Conservation (phyloP, 176 grass and related monocot genomes). For the Tillandsia fasciculata region DNA sequence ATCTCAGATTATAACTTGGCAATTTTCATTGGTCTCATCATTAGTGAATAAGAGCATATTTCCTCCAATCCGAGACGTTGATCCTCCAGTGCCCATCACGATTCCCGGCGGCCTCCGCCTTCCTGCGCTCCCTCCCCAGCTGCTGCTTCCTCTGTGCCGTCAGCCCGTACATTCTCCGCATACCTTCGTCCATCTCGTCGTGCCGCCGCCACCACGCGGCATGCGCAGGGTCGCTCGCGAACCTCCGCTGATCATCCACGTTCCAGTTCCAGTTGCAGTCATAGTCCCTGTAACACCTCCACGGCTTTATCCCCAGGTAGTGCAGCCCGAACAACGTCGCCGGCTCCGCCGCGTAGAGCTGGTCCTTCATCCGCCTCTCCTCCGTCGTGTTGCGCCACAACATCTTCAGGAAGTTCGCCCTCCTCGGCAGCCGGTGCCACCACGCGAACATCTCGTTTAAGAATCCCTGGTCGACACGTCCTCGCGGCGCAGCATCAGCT, state of each 20-base stretch:
- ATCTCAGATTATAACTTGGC: no score
- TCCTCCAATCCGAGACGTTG: slow-evolving; percentile 66
- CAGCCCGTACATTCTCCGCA: slow-evolving; percentile 48
- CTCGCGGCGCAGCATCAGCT: slow-evolving; percentile 37
- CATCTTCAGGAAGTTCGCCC: slow-evolving; percentile 92
- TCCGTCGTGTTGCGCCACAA: slow-evolving; percentile 86
- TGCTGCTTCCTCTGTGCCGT: slow-evolving; percentile 55
- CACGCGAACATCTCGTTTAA: slow-evolving; percentile 96
- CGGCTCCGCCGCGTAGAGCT: slow-evolving; percentile 54
- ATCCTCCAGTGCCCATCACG: slow-evolving; percentile 65
- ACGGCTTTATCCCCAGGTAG: slow-evolving; percentile 79
- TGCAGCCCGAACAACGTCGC: slow-evolving; percentile 60
- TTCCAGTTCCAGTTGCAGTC: slow-evolving; percentile 99
- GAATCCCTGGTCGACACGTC: slow-evolving; percentile 79
- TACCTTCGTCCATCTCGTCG: slow-evolving; percentile 51
- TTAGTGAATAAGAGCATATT: background rate
- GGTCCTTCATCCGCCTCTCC: slow-evolving; percentile 70
- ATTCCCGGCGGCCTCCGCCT: slow-evolving; percentile 40
- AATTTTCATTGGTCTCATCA: no score
- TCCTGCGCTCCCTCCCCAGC: slow-evolving; percentile 46
- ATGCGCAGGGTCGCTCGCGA: slow-evolving; percentile 79
- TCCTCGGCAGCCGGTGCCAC: slow-evolving; percentile 88
- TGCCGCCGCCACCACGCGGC: slow-evolving; percentile 69
- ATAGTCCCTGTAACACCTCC: slow-evolving; percentile 85
- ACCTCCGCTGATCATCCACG: slow-evolving; percentile 53